Evolutionary conservation across 148 eudicot genomes (phyloP).

Genomic region (Mesembryanthemum crystallinum): DNA sequence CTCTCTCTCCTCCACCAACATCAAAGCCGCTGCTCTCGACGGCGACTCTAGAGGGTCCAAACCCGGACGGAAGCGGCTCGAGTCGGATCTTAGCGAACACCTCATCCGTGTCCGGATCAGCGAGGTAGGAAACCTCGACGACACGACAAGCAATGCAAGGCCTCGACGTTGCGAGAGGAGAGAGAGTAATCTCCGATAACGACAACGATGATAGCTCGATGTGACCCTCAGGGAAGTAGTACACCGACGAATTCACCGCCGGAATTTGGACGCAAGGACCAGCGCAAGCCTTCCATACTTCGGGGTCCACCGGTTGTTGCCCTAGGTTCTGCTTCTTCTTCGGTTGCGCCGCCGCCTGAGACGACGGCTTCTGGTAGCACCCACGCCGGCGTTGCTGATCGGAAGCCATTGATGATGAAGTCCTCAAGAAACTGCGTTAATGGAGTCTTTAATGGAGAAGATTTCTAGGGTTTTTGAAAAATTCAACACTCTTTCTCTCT

Average conservation of each 20-base stretch:
- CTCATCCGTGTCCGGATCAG: constrained; percentile 51
- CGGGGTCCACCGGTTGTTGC: constrained; percentile 34
- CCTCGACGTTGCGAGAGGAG: constrained; percentile 13
- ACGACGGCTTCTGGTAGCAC: no score
- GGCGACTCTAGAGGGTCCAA: no score
- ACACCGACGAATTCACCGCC: constrained; percentile 42
- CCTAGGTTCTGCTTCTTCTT: no score
- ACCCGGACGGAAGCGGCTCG: constrained; percentile 16
- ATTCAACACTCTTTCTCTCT: no score
- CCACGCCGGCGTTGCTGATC: no score
- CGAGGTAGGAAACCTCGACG: constrained; percentile 29
- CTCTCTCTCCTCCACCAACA: background rate
- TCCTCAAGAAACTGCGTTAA: no score
- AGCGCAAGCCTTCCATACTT: constrained; percentile 62
- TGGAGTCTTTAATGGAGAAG: no score
- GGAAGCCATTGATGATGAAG: no score
- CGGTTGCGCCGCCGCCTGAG: no score
- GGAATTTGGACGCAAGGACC: constrained; percentile 55
- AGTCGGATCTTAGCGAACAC: constrained; percentile 48
- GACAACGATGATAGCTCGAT: constrained; percentile 41
- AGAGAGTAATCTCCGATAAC: background rate
- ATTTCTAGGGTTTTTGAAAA: no score
- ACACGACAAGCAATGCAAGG: constrained; percentile 54
- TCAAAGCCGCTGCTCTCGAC: no score
- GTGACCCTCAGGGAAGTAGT: constrained; percentile 86